Percentiles rank a stretch among this genome's conserved stretches.
Evolutionary conservation across 768 basidiomycete genomes (phyloP).

Genomic region (Fomitopsis pulvina): DNA sequence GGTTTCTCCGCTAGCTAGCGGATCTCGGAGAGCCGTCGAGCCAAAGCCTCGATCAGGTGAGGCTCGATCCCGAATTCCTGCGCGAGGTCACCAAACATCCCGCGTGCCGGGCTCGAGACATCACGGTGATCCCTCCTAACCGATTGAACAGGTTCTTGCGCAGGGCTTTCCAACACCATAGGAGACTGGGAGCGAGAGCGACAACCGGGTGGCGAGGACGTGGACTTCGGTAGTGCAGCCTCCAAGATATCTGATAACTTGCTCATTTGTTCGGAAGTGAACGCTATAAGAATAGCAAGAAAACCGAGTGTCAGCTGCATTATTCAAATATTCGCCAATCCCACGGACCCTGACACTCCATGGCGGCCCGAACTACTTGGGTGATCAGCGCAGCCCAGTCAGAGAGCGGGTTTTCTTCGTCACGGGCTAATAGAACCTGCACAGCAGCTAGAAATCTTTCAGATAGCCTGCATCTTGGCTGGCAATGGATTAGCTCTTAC

Average conservation of each 20-base stretch:
- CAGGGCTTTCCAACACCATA: neutral
- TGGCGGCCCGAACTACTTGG: constrained; percentile 36
- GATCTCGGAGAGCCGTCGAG: constrained; percentile 43
- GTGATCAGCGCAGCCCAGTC: constrained; percentile 38
- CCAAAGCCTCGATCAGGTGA: constrained; percentile 59
- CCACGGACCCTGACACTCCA: constrained; percentile 52
- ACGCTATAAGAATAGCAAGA: constrained; percentile 35
- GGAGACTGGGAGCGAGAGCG: constrained; percentile 4
- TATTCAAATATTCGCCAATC: neutral
- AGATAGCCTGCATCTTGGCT: neutral
- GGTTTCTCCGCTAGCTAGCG: constrained; percentile 2
- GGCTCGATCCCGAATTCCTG: constrained; percentile 71
- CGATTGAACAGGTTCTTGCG: neutral
- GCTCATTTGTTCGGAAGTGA: constrained; percentile 53
- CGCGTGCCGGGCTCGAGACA: constrained; percentile 4
- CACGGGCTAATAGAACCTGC: constrained; percentile 49
- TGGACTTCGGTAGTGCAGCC: constrained; percentile 19
- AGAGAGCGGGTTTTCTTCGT: constrained; percentile 27
- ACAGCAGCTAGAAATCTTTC: constrained; percentile 35
- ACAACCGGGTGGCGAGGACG: constrained; percentile 14
- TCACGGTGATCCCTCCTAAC: neutral
- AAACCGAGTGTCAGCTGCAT: neutral
- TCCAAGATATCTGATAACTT: constrained; percentile 40
- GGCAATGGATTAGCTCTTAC: constrained; percentile 15
- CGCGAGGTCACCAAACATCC: constrained; percentile 49